Percentiles rank a stretch among this genome's conserved stretches.
Conservation (phyloP, 768 basidiomycete genomes). For the Panaeolus papilionaceus region DNA sequence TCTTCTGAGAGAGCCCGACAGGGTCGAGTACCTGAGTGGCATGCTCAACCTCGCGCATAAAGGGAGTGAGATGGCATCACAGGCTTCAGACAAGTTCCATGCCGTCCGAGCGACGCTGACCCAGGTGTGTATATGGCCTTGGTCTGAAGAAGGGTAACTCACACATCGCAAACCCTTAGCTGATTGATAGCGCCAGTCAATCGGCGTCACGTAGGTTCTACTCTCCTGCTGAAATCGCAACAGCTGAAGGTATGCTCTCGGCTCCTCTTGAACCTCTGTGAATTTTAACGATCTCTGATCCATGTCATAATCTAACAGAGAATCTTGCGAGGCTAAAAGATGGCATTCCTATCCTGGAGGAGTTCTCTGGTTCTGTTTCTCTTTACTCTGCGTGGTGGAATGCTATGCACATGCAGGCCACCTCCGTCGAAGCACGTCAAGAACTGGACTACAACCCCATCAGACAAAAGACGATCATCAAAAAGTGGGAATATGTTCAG, state of each 20-base stretch:
- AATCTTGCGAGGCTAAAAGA: constrained; percentile 13
- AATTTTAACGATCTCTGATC: not conserved
- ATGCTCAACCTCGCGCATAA: not conserved
- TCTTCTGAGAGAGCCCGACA: not conserved
- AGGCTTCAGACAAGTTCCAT: not conserved
- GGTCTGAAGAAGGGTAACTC: not conserved
- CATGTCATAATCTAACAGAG: not conserved
- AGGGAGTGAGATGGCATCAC: not conserved
- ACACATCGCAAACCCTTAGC: too few species aligned
- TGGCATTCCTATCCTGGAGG: constrained; percentile 16
- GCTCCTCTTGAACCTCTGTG: too few species aligned
- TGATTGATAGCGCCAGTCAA: too few species aligned
- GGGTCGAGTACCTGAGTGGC: not conserved
- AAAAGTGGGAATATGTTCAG: constrained; percentile 19
- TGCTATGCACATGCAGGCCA: constrained; percentile 19
- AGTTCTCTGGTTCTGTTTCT: constrained; percentile 19
- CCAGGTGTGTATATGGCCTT: not conserved
- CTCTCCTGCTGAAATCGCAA: too few species aligned
- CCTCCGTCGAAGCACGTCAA: constrained; percentile 11
- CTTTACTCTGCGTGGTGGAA: constrained; percentile 23
- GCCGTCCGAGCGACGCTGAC: not conserved
- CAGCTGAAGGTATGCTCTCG: too few species aligned
- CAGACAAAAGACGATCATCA: constrained; percentile 8
- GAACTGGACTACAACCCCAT: constrained; percentile 19
- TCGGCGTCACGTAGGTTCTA: too few species aligned